Conservation (phyloP, 495 filamentous ascomycete species). For the Pyrenula massariospora region DNA sequence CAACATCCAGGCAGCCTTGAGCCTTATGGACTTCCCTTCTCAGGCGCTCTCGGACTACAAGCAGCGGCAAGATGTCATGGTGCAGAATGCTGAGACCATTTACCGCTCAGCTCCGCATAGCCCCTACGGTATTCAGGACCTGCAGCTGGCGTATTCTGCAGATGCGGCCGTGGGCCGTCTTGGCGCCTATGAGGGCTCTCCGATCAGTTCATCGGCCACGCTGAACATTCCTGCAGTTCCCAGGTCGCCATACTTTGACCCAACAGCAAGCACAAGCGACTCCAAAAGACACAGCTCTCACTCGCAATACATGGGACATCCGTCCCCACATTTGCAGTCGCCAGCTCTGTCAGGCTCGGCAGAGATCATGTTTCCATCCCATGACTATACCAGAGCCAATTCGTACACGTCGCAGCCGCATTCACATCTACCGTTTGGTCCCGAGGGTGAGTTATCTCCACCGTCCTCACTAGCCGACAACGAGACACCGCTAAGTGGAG, state of each 20-base stretch:
- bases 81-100: not conserved
- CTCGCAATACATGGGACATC: not conserved
- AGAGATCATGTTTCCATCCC: not conserved
- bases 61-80: slow-evolving; percentile 6
- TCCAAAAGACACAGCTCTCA: not conserved
- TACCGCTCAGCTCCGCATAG: not conserved
- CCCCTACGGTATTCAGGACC: not conserved
- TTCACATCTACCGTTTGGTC: not conserved
- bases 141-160: not conserved
- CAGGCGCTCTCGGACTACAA: slow-evolving; percentile 25
- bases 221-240: not conserved
- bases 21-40: slow-evolving; percentile 28
- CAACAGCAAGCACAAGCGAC: not conserved
- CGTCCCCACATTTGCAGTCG: not conserved
- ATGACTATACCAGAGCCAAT: not conserved
- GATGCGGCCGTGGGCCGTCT: not conserved
- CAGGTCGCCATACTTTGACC: not conserved
- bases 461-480: not conserved
- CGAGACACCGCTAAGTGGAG: not conserved
- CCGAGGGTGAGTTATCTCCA: not conserved
- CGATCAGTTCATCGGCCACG: not conserved
- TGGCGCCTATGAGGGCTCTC: not conserved
- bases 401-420: not conserved
- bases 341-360: not conserved
- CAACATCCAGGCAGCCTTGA: slow-evolving; percentile 20